Conservation (phyloP, 805 yeast genomes). For the Cyberlindnera euphorbiiphila region DNA sequence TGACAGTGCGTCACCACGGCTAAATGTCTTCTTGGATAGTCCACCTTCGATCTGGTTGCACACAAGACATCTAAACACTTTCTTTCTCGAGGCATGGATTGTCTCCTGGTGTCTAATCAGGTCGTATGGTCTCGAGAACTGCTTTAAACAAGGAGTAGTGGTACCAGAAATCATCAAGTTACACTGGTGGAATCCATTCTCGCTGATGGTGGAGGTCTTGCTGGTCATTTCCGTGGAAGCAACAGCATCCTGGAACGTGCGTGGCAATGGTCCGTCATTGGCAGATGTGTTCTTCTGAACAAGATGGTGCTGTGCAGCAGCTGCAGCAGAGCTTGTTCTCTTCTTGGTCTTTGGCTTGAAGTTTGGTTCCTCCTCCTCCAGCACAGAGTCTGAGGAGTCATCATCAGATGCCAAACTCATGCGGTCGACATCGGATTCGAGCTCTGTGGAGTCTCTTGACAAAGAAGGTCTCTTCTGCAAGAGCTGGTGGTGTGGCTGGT, state of each 20-base stretch:
- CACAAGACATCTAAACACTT: conserved; percentile 78
- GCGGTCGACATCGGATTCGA: conserved; percentile 41
- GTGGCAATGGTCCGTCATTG: conserved; percentile 3
- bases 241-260: not conserved
- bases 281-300: no score
- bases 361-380: conserved; percentile 22
- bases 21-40: conserved; percentile 65
- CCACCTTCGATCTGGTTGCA: conserved; percentile 44
- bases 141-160: conserved; percentile 63
- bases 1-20: conserved; percentile 91
- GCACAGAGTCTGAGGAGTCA: conserved; percentile 25
- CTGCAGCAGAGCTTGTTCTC: no score
- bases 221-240: not conserved
- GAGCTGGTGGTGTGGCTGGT: conserved; percentile 7
- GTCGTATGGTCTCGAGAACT: conserved; percentile 92
- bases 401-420: conserved; percentile 38
- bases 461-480: conserved; percentile 5
- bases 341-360: conserved; percentile 4
- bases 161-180: conserved; percentile 56
- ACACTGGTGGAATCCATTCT: conserved; percentile 43
- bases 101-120: conserved; percentile 94
- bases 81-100: conserved; percentile 85
- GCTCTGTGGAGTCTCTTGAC: conserved; percentile 27
- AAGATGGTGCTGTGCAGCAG: no score
- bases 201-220: conserved; percentile 4